Evolutionary conservation across 495 filamentous ascomycete genomes (phyloP), one percentile per base, ranked within the genome.

Genomic region (Penicillium waksmanii): DNA sequence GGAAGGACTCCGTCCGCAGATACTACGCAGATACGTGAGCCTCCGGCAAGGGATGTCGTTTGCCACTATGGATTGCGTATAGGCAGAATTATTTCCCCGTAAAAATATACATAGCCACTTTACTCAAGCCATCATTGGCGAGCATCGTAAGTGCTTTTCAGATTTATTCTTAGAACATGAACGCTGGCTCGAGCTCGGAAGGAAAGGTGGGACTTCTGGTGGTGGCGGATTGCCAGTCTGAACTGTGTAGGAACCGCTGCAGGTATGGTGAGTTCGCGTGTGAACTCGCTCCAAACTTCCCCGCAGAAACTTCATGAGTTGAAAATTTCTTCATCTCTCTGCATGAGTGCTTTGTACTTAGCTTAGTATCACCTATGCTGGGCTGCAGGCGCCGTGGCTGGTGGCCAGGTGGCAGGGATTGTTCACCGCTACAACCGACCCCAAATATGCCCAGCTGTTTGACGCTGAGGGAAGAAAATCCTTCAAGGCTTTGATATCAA

Each of bases 351-450:
- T 38, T 38, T 13, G 36, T 38, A 38, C 15, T 23, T 23, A 12
- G 46, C 31, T 15, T 48, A 27, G 18, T 12, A 40, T 40, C 23
- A n/a, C 36, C 15, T 40, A 2, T 31, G 27, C 1, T 31, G 8
- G 27, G 8, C 11, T 48, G 46, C 46, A 48, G 46, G 23, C 19
- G 18, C 18, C 46, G 15, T 48, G 46, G 46, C 46, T 4, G 31
- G 27, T 4, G 5, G 27, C 27, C 44, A 56, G 19, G 44, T 31
- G 42, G 46, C 57, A 35, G 25, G 58, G 42, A 54, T 21, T 21
- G 40, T 61, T 68, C 68, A 71, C 68, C 68, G 68, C 68, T 68
- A 71, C 66, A 62, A 63, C 25, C 25, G 21, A 23, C 40, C 25
- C 47, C 55, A 48, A 48, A 48, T 48, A 48, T 46, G 9, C 17